A percentile compares a stretch with the other conserved stretches of the same genome.
Evolutionary conservation across 257 asterid species (phyloP).

Genomic region (Nicotiana tabacum): DNA sequence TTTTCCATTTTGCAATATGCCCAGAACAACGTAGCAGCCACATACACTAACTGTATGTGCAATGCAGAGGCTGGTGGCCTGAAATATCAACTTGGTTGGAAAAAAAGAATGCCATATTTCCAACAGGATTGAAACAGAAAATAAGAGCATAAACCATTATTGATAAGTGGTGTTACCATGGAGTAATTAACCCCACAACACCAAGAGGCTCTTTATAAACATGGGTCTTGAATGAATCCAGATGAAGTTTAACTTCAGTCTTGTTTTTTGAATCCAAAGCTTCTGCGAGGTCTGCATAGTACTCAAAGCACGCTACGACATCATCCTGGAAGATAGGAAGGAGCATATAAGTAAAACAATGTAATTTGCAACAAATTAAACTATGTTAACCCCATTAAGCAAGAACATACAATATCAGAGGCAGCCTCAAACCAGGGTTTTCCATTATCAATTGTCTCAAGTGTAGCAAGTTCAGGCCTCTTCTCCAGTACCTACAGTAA

Average conservation of each 20-base stretch:
- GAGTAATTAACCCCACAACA: conserved; percentile 96
- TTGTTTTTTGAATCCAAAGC: conserved; percentile 74
- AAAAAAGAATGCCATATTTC: not conserved
- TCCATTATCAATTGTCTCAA: conserved; percentile 82
- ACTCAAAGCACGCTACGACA: conserved; percentile 90
- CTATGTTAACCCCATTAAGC: not conserved
- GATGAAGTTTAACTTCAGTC: conserved; percentile 72
- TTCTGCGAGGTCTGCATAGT: conserved; percentile 90
- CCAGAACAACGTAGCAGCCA: not conserved
- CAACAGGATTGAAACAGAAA: not conserved
- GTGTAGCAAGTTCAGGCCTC: conserved; percentile 66
- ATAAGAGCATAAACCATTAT: not conserved
- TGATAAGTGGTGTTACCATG: conserved; percentile 46
- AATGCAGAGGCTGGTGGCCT: not conserved
- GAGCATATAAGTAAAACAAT: not conserved
- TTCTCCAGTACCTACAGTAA: conserved; percentile 36
- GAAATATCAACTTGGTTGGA: not conserved
- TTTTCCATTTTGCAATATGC: not conserved
- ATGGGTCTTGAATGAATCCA: conserved; percentile 77
- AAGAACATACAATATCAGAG: conserved; percentile 73
- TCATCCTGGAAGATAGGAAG: conserved; percentile 59
- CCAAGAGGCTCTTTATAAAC: conserved; percentile 82
- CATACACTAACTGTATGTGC: not conserved
- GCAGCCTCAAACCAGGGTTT: conserved; percentile 94
- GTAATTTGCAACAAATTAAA: not conserved